Conservation (phyloP, 768 basidiomycete species). For the Trametes villosa region DNA sequence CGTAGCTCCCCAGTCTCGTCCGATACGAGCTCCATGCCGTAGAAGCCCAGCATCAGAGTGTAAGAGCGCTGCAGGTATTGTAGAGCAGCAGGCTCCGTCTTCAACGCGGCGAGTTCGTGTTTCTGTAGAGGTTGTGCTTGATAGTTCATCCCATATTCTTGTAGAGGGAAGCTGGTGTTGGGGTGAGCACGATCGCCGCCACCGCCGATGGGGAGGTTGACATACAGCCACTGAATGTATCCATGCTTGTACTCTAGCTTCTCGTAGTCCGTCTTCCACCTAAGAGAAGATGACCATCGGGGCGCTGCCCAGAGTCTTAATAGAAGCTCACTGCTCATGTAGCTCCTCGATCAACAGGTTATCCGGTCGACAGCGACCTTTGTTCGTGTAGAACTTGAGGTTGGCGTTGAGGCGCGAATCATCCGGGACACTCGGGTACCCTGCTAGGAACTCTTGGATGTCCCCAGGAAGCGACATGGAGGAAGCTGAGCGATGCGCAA, state of each 20-base stretch:
- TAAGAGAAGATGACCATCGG: constrained; percentile 28
- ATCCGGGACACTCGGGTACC: constrained; percentile 51
- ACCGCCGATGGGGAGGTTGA: constrained; percentile 2
- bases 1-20: constrained; percentile 61
- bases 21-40: constrained; percentile 70
- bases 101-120: constrained; percentile 67
- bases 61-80: constrained; percentile 63
- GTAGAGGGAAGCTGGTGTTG: constrained; percentile 64
- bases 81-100: constrained; percentile 49
- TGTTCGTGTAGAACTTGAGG: constrained; percentile 64
- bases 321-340: constrained; percentile 52
- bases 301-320: not conserved
- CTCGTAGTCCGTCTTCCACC: constrained; percentile 67
- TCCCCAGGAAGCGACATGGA: constrained; percentile 48
- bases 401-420: constrained; percentile 49
- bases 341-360: constrained; percentile 64
- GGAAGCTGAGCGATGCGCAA: not conserved
- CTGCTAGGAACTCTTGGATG: constrained; percentile 58
- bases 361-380: constrained; percentile 61
- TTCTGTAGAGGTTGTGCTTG: constrained; percentile 66
- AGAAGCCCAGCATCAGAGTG: constrained; percentile 78
- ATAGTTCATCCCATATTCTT: constrained; percentile 74
- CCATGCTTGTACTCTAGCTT: constrained; percentile 71
- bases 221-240: constrained; percentile 82
- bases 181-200: not conserved